Base-by-base conservation (phyloP, 768 basidiomycete genomes). In the Termitomyces sp. region DNA sequence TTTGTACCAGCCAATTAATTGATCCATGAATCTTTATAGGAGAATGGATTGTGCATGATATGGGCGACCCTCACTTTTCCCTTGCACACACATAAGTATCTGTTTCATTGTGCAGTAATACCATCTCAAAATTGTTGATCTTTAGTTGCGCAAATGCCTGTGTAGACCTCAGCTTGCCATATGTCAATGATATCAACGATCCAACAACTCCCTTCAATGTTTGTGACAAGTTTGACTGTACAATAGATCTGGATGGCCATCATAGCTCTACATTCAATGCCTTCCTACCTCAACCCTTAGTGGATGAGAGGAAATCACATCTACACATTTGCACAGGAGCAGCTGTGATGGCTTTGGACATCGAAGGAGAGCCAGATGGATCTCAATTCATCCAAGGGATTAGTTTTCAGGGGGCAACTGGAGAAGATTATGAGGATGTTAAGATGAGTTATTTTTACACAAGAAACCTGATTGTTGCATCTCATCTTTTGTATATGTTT, bases 211-310 rank as follows among this genome's bases (percentile, higher is more conserved):
- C 68, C 16, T 20, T 42, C 0, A 57, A 62, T 11, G 39, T 61
- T 42, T 68, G 62, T 38, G 55, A 51, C 22, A 55, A 52, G 7
- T 38, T 69, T 7, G 61, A 70, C 20, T 60, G 52, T 24, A 63
- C 67, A 2, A 59, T 67, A 16, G 66, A 68, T 39, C 33, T 53
- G 60, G n/a, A n/a, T n/a, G n/a, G n/a, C 4, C 64, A 39, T 18
- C 62, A 70, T 12, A 46, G 44, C 52, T 66, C 68, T 1, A 64
- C 67, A 0, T 67, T 57, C 32, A n/a, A 48, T n/a, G 71, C 71
- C 7, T 72, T 68, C 50, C 52, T 69, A 4, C 68, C 70, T 3
- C 35, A 42, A 15, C 16, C 51, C 2, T 3, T 64, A 0, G 66
- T 38, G 4, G 38, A 33, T 0, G 36, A 4, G 28, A 2, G 28